Conservation (phyloP, 179 eudicot genomes). For the Spergularia azorica region DNA sequence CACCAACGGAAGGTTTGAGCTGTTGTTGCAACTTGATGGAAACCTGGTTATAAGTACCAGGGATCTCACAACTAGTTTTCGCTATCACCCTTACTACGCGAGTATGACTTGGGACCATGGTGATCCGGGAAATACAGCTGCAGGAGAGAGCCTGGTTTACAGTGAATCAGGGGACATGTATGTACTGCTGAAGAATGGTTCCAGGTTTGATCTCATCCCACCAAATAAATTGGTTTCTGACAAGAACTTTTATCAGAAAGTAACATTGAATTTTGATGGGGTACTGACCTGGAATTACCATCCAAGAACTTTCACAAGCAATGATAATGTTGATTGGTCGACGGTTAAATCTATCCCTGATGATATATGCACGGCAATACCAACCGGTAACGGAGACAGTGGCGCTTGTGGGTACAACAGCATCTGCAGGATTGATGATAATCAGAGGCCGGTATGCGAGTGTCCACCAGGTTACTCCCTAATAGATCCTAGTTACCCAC, state of each 20-base stretch:
- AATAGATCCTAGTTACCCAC: slow-evolving; percentile 33
- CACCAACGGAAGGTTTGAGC: slow-evolving; percentile 38
- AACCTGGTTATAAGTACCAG: slow-evolving; percentile 30
- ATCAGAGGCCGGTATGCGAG: slow-evolving; percentile 30
- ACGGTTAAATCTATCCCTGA: slow-evolving; percentile 12
- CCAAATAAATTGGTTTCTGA: neutral
- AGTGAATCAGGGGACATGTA: slow-evolving; percentile 28
- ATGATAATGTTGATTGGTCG: slow-evolving; percentile 16
- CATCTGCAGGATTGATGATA: slow-evolving; percentile 31
- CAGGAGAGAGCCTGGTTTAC: slow-evolving; percentile 16
- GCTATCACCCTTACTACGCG: slow-evolving; percentile 18
- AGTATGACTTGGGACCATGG: neutral
- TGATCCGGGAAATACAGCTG: neutral
- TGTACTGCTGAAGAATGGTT: slow-evolving; percentile 17
- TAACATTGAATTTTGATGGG: slow-evolving; percentile 31
- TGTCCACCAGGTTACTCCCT: slow-evolving; percentile 38
- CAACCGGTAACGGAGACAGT: slow-evolving; percentile 17
- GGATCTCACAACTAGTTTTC: slow-evolving; percentile 11
- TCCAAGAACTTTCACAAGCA: slow-evolving; percentile 11
- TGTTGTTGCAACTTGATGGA: slow-evolving; percentile 29
- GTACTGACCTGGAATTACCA: slow-evolving; percentile 27
- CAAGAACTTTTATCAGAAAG: slow-evolving; percentile 28
- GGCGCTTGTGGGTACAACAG: slow-evolving; percentile 45
- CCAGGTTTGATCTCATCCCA: slow-evolving; percentile 15
- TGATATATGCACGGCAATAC: slow-evolving; percentile 19